These are phyloP conservation scores for Cyberlindnera nakhonratchasimensis DNA, from an alignment of 805 yeast genomes.

Conservation along the genomic window DNA sequence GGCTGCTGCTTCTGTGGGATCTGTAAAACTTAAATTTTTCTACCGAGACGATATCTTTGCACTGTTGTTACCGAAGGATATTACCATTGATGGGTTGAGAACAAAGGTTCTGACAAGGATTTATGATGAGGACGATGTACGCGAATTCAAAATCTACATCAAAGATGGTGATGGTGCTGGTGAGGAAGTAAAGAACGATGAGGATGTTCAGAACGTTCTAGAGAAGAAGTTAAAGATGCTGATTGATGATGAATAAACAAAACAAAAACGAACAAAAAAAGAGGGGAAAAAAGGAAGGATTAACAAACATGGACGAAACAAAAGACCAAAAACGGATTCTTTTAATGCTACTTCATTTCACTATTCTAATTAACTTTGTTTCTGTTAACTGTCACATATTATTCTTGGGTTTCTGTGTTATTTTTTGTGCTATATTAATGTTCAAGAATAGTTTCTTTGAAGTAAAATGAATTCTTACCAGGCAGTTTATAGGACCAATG, in stretches of 20 bases:
- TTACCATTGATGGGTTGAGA: constrained; percentile 46
- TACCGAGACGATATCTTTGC: constrained; percentile 82
- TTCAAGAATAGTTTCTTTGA: too few species aligned
- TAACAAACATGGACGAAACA: background rate
- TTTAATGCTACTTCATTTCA: background rate
- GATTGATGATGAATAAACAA: constrained; percentile 32
- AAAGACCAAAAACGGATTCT: background rate
- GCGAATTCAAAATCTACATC: constrained; percentile 33
- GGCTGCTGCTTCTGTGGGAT: constrained; percentile 19
- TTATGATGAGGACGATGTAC: constrained; percentile 32
- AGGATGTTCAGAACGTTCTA: constrained; percentile 33
- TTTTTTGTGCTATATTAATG: too few species aligned
- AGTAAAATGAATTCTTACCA: too few species aligned
- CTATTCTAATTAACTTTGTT: background rate
- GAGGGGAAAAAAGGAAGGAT: background rate
- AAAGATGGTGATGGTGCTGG: constrained; percentile 32
- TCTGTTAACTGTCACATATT: background rate
- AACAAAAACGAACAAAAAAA: background rate
- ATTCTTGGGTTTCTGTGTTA: too few species aligned
- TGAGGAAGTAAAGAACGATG: constrained; percentile 32
- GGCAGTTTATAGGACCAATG: too few species aligned
- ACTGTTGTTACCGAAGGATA: constrained; percentile 48
- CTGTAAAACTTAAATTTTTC: constrained; percentile 65
- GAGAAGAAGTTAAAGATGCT: constrained; percentile 35
- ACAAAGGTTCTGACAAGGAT: constrained; percentile 51